Evolutionary conservation across 108 stramenopile species (phyloP), one percentile per base, ranked within the genome.

Genomic region (Fistulifera pelliculosa): DNA sequence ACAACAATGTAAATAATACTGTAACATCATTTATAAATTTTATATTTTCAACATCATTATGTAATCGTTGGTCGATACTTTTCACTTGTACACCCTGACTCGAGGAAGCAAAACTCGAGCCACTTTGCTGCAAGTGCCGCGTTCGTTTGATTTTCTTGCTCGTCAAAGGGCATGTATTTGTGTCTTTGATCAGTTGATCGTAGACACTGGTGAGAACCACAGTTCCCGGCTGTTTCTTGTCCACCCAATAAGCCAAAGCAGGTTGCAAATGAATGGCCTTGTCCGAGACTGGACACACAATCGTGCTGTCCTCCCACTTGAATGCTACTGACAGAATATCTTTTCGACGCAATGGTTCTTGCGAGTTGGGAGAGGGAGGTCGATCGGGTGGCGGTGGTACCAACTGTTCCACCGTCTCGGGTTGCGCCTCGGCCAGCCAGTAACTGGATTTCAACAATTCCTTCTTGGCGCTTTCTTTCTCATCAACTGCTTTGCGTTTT

Each of bases 351-450:
- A 95, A 52, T 3, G 87, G 87, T 23, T 74, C 52, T 38, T 85
- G 83, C 23, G 84, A 81, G 63, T 75, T 62, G n/a, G 94, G 94
- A 41, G 85, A 87, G 11, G 76, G 53, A 15, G 94, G 89, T 26
- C 94, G 80, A 39, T 82, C 76, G 12, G 89, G 85, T 23, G 83
- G 82, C 0, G 40, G 27, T n/a, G 64, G 44, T 15, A 44, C 41
- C 1, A 58, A 42, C 38, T 62, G 54, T 41, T 57, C 66, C 28
- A 65, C 54, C 43, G 63, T 64, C 1, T 60, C 61, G 6, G 94
- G 94, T 42, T 82, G 82, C 24, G 75, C 77, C 22, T 87, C 71
- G 21, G 89, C 56, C 22, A 95, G 62, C 94, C 94, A 95, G 48
- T 80, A 94, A 40, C 74, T 76, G 16, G 81, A 69, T 42, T 67